Evolutionary conservation across 2,329 filamentous ascomycete genomes (phyloP), one percentile per base, ranked within the genome.

Genomic region (Penicillium sp.): DNA sequence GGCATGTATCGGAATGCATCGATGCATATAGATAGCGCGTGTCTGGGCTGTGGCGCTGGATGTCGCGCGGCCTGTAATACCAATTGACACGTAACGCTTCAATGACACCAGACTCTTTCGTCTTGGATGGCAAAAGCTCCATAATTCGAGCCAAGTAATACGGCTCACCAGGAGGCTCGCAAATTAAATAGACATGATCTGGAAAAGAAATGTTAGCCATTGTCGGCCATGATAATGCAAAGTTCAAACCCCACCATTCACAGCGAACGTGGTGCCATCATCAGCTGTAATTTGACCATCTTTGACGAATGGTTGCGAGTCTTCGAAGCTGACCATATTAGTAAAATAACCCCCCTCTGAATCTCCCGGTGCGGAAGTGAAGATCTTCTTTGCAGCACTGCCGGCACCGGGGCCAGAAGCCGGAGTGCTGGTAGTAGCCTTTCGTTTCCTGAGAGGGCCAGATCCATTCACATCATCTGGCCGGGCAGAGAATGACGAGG

Each of bases 141-240:
- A 98, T 98, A 69, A 98, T 93, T 61, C 93, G 88, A 56, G 88
- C 93, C 57, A 98, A 78, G 70, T 98, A 98, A 75, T 98, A 98
- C 47, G 93, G 93, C 73, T 98, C 93, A 46, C 93, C 93, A 13
- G 93, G 93, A 44, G 93, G 93, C 72, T 98, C 93, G 73, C 91
- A 97, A 56, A 98, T 87, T 55, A 97, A 82, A 77, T 97, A 98
- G 59, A 95, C 89, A 75, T 97, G 83, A 72, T 88, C 85, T 87
- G 65, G 12, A 40, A 27, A 40, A 27, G 27, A 9, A 6, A 15
- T 37, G 33, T 37, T 37, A 37, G 33, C 9, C 18, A 12, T 20
- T 23, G 9, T 23, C 33, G 9, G n/a, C 9, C 38, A 25, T 6
- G 4, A 25, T 13, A 4, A 31, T n/a, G 10, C 10, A 31, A 27